Base-by-base conservation (phyloP, 495 filamentous ascomycete genomes). In the Aspergillus steynii region DNA sequence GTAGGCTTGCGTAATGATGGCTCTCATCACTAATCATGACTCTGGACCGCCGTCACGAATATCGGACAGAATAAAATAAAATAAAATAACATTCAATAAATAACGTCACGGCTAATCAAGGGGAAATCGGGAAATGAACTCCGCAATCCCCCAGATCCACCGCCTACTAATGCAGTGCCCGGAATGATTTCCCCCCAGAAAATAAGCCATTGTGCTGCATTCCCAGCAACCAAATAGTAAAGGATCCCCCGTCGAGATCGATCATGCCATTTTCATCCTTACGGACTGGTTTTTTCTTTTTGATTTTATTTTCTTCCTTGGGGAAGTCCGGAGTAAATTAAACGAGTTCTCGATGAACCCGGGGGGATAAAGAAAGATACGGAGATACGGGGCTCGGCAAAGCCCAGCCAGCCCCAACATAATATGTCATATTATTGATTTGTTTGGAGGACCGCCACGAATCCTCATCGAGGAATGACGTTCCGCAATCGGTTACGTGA, bases 361-460 rank as follows among this genome's bases (percentile, higher is more conserved):
- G 32, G 54, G 48, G 50, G 71, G 69, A 72, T 65, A 68, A 68
- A 67, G 65, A 69, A 67, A 72, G 69, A 70, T 65, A 73, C 67
- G 65, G 59, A 57, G 53, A 67, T 64, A 58, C 67, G 60, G 62
- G 66, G 60, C 29, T 26, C 52, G 47, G 51, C 61, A 50, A 37
- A 42, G 32, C 48, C 55, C 20, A 52, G 53, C 46, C 56, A 47
- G 56, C 56, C 46, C 48, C 53, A 29, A 26, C 20, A 42, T 28
- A 20, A 26, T 42, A 42, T 42, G 37, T 14, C 37, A 42, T 42
- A 42, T 42, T 42, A 42, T 42, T 42, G 37, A 28, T 42, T 48
- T 53, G 29, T 53, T 34, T 4, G 20, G 55, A 37, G 55, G 37
- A 48, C 32, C 34, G 32, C n/a, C 34, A 28, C 37, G 27, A 58